phyloP scores from a whole-genome alignment of 2,329 filamentous ascomycete genomes.

The Fusarium euwallaceae region DNA sequence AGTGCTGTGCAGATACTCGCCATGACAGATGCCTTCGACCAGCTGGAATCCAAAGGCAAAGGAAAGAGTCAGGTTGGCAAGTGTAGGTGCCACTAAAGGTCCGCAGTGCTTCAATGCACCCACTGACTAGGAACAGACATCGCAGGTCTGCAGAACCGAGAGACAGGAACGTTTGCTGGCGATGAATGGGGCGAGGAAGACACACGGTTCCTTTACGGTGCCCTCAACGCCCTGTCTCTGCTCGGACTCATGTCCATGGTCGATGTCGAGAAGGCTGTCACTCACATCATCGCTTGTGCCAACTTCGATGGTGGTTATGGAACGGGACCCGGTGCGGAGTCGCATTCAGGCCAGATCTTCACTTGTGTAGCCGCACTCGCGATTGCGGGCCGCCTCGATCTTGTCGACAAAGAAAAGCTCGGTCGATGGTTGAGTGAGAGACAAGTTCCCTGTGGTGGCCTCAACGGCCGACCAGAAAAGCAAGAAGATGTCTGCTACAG shows the following conservation, averaged over 20 bases:
- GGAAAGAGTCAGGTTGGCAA: constrained; percentile 78
- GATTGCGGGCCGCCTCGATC: constrained; percentile 84
- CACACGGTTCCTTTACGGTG: constrained; percentile 92
- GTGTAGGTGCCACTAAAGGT: constrained; percentile 70
- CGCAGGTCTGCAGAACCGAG: constrained; percentile 81
- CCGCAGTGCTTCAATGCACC: constrained; percentile 27
- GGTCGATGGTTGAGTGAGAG: constrained; percentile 94
- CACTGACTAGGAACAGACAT: constrained; percentile 69
- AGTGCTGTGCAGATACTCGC: constrained; percentile 95
- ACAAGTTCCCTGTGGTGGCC: constrained; percentile 85
- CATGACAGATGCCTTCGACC: constrained; percentile 85
- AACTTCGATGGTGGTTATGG: constrained; percentile 98
- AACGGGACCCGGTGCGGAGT: constrained; percentile 89
- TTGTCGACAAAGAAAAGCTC: constrained; percentile 85
- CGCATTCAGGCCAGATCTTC: constrained; percentile 95
- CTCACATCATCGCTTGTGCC: constrained; percentile 83
- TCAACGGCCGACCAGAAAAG: constrained; percentile 97
- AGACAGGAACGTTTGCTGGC: constrained; percentile 89
- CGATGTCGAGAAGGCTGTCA: constrained; percentile 83
- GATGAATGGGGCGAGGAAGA: constrained; percentile 98
- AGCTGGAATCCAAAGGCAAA: constrained; percentile 79
- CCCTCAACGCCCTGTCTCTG: constrained; percentile 89
- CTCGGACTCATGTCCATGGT: constrained; percentile 79
- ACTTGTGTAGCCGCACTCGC: constrained; percentile 90
- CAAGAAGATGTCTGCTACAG: constrained; percentile 97